Conservation (phyloP, 306 rosid species). For the Trichosanthes truncata region DNA sequence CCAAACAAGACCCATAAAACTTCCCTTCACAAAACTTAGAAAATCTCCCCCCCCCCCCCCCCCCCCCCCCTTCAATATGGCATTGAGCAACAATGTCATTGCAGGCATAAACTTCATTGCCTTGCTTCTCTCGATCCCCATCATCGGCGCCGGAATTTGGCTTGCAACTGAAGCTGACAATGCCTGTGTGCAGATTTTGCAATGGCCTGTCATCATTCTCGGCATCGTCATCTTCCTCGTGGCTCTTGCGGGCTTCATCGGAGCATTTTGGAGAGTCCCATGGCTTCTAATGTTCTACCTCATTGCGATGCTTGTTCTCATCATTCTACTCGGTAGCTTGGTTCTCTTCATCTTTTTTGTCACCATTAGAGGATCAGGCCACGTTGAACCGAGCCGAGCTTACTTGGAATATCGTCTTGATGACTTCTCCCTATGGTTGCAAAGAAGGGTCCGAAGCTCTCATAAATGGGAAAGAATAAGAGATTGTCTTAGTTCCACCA, state of each 20-base stretch:
- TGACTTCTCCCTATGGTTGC: conserved; percentile 71
- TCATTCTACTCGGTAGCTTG: conserved; percentile 44
- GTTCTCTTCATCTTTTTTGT: conserved; percentile 68
- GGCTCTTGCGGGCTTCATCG: conserved; percentile 65
- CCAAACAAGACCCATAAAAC: not conserved
- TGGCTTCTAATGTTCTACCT: conserved; percentile 71
- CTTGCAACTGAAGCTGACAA: conserved; percentile 57
- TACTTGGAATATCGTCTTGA: conserved; percentile 75
- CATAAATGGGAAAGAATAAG: conserved; percentile 73
- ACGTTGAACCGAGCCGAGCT: conserved; percentile 53
- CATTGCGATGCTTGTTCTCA: conserved; percentile 61
- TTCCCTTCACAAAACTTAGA: not conserved
- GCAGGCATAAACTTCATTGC: conserved; percentile 73
- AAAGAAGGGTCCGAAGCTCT: conserved; percentile 59
- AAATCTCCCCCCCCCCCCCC: too few species aligned
- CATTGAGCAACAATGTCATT: conserved; percentile 70
- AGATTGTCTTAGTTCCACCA: conserved; percentile 48
- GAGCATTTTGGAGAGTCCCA: conserved; percentile 63
- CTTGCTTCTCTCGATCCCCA: conserved; percentile 67
- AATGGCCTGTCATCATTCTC: conserved; percentile 75
- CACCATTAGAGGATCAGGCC: conserved; percentile 70
- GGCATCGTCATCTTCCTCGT: conserved; percentile 59
- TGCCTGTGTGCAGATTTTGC: conserved; percentile 57
- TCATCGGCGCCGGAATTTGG: conserved; percentile 90
- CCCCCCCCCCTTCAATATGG: conserved; percentile 46